Evolutionary conservation across 2,329 filamentous ascomycete species (phyloP).

Genomic region (Colletotrichum graminicola): DNA sequence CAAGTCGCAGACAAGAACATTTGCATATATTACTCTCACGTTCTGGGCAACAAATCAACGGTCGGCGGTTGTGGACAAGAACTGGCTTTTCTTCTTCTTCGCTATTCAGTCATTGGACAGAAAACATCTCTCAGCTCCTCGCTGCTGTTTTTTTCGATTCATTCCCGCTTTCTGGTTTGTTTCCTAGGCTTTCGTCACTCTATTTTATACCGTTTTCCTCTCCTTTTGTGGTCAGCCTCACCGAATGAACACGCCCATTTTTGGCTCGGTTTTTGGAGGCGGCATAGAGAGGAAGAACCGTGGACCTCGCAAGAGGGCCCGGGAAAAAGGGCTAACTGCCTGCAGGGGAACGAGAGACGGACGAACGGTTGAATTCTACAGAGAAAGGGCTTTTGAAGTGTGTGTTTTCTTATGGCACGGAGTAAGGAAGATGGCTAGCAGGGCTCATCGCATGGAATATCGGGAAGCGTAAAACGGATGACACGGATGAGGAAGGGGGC

Average conservation of each 20-base stretch:
- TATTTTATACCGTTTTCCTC: not conserved
- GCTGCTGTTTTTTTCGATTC: not conserved
- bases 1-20: not conserved
- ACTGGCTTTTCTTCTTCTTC: conserved; percentile 4
- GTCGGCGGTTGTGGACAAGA: conserved; percentile 7
- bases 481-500: not conserved
- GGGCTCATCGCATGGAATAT: conserved; percentile 5
- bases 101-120: not conserved
- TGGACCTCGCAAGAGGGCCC: not conserved
- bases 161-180: not conserved
- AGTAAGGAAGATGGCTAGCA: conserved; percentile 5
- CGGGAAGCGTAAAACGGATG: not conserved
- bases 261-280: not conserved
- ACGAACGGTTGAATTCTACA: not conserved
- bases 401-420: not conserved
- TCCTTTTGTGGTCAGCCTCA: not conserved
- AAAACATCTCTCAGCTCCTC: not conserved
- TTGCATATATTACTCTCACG: not conserved
- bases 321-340: not conserved
- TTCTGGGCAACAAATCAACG: not conserved
- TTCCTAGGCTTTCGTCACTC: not conserved
- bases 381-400: not conserved
- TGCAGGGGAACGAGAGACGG: not conserved
- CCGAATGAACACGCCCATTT: not conserved
- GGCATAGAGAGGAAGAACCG: not conserved